A percentile compares a stretch with the other conserved stretches of the same genome.
These are phyloP conservation scores for Albophoma yamanashiensis DNA, from an alignment of 2,329 filamentous ascomycete species.

Conservation along the genomic window DNA sequence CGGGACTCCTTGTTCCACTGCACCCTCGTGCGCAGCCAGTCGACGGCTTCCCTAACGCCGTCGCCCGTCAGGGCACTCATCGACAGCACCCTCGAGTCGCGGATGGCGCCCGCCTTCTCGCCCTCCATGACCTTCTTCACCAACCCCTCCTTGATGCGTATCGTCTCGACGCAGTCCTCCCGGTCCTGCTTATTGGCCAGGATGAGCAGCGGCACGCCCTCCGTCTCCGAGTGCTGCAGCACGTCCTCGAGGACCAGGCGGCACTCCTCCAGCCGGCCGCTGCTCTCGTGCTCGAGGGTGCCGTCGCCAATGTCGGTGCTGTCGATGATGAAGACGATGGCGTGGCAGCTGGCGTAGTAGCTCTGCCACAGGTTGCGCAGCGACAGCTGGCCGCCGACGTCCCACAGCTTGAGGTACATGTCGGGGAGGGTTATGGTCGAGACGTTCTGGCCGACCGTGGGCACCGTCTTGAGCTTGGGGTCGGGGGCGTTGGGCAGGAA, in stretches of 20 bases:
- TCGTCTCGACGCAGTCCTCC: slow-evolving; percentile 95
- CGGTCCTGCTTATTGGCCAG: slow-evolving; percentile 96
- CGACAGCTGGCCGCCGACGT: slow-evolving; percentile 86
- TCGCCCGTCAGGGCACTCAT: slow-evolving; percentile 82
- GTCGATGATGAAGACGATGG: slow-evolving; percentile 96
- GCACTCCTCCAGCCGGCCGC: slow-evolving; percentile 73
- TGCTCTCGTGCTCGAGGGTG: slow-evolving; percentile 42
- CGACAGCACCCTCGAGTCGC: slow-evolving; percentile 84
- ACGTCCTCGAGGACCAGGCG: slow-evolving; percentile 82
- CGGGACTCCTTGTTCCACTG: slow-evolving; percentile 94
- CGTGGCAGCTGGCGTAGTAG: slow-evolving; percentile 90
- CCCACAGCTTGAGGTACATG: slow-evolving; percentile 98
- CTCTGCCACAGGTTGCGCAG: slow-evolving; percentile 89
- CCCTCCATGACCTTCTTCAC: slow-evolving; percentile 95
- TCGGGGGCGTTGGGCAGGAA: slow-evolving; percentile 54
- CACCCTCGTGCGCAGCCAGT: slow-evolving; percentile 86
- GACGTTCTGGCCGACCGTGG: slow-evolving; percentile 95
- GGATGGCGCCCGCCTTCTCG: slow-evolving; percentile 73
- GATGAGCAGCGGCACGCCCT: slow-evolving; percentile 84
- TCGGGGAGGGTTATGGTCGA: slow-evolving; percentile 82
- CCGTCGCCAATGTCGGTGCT: slow-evolving; percentile 87
- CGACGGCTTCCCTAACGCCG: slow-evolving; percentile 89
- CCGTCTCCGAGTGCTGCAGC: slow-evolving; percentile 74
- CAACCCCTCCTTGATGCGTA: slow-evolving; percentile 91
- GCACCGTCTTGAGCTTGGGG: slow-evolving; percentile 75